Conservation (phyloP, 306 rosid genomes). For the Cercis canadensis region DNA sequence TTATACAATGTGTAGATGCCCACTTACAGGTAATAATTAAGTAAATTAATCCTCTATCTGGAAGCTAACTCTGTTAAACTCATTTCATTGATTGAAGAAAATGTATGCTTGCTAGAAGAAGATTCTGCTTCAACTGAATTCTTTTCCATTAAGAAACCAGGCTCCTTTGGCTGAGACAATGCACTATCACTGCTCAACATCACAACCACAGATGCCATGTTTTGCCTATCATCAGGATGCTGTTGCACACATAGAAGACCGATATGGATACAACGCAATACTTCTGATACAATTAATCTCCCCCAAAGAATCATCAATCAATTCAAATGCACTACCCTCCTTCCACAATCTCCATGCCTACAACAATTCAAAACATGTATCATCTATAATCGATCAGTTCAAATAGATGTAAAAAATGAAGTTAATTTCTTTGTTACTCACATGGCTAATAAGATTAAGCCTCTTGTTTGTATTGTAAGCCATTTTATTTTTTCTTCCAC, state of each 20-base stretch:
- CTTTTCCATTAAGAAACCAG: constrained; percentile 41
- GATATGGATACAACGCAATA: constrained; percentile 51
- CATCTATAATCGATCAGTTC: too few species aligned
- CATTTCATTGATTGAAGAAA: constrained; percentile 37
- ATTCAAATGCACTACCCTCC: constrained; percentile 9
- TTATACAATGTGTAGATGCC: too few species aligned
- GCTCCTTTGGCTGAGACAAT: constrained; percentile 58
- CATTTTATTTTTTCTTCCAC: too few species aligned
- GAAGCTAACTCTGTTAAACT: constrained; percentile 35
- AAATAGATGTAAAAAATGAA: too few species aligned
- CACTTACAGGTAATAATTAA: background rate
- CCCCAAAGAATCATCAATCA: constrained; percentile 36
- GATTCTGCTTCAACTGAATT: constrained; percentile 13
- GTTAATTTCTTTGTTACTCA: too few species aligned
- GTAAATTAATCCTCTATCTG: constrained; percentile 23
- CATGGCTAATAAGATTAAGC: too few species aligned
- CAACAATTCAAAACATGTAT: background rate
- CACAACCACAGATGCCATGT: constrained; percentile 52
- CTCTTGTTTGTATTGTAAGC: too few species aligned
- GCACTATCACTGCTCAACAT: constrained; percentile 50
- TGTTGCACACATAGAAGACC: constrained; percentile 62
- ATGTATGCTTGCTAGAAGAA: constrained; percentile 15
- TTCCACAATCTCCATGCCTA: constrained; percentile 48
- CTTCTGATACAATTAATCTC: constrained; percentile 18
- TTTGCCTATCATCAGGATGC: constrained; percentile 58